These are phyloP conservation scores for Heterobasidion parviporum DNA, from an alignment of 1,284 basidiomycete genomes.

Conservation along the genomic window DNA sequence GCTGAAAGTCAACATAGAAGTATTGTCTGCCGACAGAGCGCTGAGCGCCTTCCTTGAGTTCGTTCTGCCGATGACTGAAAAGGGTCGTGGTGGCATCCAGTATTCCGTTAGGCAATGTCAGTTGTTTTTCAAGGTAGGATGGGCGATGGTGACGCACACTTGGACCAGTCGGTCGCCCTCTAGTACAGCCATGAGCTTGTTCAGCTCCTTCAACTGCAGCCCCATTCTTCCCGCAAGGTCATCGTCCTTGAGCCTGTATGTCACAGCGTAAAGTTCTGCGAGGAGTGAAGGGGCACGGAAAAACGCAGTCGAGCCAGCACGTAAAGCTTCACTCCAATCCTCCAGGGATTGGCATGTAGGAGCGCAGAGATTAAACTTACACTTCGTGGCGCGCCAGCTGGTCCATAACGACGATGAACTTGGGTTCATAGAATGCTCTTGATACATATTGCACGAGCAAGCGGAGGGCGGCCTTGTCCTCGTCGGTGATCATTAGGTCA, in stretches of 20 bases:
- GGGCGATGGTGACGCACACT: constrained; percentile 37
- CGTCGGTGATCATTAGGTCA: constrained; percentile 54
- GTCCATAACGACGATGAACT: constrained; percentile 88
- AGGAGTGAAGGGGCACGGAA: background rate
- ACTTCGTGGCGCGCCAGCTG: constrained; percentile 86
- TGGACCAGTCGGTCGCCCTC: constrained; percentile 80
- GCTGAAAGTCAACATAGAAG: constrained; percentile 94
- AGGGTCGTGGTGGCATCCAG: background rate
- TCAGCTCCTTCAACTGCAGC: constrained; percentile 86
- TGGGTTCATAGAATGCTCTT: constrained; percentile 91
- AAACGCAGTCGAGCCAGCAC: too few relatives aligned
- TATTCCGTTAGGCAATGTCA: too few relatives aligned
- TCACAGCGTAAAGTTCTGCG: background rate
- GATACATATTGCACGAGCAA: constrained; percentile 89
- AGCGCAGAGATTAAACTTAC: constrained; percentile 49
- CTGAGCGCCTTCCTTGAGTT: constrained; percentile 77
- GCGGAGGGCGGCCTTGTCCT: constrained; percentile 67
- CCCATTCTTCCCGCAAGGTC: constrained; percentile 85
- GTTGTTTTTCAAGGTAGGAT: background rate
- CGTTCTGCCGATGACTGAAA: constrained; percentile 73
- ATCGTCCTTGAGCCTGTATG: constrained; percentile 78
- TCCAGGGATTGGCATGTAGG: background rate
- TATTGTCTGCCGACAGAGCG: constrained; percentile 80
- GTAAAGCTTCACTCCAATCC: background rate
- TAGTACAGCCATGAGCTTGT: constrained; percentile 85